Evolutionary conservation across 2,329 filamentous ascomycete genomes (phyloP).

Genomic region (Lasiodiplodia hormozganensis): DNA sequence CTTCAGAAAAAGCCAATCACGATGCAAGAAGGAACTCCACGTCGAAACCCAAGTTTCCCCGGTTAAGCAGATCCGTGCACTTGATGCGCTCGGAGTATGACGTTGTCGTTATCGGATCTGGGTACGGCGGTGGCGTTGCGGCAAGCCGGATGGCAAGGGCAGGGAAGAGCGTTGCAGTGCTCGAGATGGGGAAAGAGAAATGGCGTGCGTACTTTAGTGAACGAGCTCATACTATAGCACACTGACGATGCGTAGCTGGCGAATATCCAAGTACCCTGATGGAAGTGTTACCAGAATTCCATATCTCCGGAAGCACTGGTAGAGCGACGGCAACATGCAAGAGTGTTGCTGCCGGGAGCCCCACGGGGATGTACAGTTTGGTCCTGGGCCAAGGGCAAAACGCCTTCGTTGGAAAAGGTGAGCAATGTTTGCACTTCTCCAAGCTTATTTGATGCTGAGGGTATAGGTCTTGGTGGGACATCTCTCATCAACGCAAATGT

Average conservation of each 20-base stretch:
- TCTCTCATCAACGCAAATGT: conserved; percentile 73
- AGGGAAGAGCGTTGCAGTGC: conserved; percentile 66
- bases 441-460: neutral
- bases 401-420: conserved; percentile 65
- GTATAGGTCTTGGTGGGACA: conserved; percentile 66
- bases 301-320: conserved; percentile 62
- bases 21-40: neutral
- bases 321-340: conserved; percentile 52
- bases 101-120: conserved; percentile 71
- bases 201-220: conserved; percentile 54
- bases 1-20: neutral
- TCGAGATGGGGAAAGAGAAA: conserved; percentile 69
- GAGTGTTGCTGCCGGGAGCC: conserved; percentile 57
- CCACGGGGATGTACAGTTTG: conserved; percentile 69
- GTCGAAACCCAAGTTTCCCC: neutral
- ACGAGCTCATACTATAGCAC: neutral
- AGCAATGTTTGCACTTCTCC: conserved; percentile 32
- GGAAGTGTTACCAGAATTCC: conserved; percentile 60
- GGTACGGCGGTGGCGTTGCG: conserved; percentile 72
- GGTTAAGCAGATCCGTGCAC: conserved; percentile 57
- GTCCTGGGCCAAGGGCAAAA: conserved; percentile 70
- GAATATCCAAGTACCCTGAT: conserved; percentile 63
- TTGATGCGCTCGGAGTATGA: conserved; percentile 67
- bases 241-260: conserved; percentile 48
- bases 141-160: conserved; percentile 69